These are phyloP conservation scores for Pythium rishiriense DNA, from an alignment of 352 stramenopile genomes.

Conservation along the genomic window DNA sequence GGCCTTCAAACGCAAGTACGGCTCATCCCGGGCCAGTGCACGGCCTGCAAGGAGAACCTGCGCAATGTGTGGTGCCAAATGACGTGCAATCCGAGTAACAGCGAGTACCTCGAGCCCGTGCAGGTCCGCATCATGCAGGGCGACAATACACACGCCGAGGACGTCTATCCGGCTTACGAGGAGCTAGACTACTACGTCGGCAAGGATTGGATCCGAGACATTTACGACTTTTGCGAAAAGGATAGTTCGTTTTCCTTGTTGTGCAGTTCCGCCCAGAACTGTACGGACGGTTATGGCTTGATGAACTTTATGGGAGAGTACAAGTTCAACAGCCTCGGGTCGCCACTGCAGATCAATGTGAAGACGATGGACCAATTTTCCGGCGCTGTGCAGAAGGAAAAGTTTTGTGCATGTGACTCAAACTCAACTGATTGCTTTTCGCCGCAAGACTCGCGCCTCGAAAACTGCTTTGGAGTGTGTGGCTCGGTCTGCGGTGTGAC, in stretches of 20 bases:
- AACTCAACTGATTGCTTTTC: constrained; percentile 44
- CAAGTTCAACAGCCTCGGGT: constrained; percentile 65
- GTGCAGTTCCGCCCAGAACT: constrained; percentile 52
- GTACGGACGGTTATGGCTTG: constrained; percentile 54
- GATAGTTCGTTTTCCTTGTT: constrained; percentile 52
- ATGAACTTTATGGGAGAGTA: constrained; percentile 64
- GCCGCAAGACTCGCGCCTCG: constrained; percentile 49
- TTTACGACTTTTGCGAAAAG: constrained; percentile 71
- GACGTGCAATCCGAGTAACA: constrained; percentile 78
- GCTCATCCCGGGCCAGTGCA: constrained; percentile 58
- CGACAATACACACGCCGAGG: constrained; percentile 42
- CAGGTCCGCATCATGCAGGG: constrained; percentile 64
- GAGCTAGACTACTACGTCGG: constrained; percentile 70
- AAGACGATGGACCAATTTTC: constrained; percentile 58
- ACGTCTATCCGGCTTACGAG: constrained; percentile 69
- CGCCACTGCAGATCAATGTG: constrained; percentile 70
- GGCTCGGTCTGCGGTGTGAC: constrained; percentile 56
- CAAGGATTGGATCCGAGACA: constrained; percentile 60
- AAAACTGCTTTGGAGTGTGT: constrained; percentile 58
- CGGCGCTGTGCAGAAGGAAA: constrained; percentile 36
- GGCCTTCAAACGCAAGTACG: constrained; percentile 57
- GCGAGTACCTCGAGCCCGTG: constrained; percentile 67
- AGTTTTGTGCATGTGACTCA: constrained; percentile 49
- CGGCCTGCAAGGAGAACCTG: constrained; percentile 72
- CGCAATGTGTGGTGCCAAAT: constrained; percentile 83